Evolutionary conservation across 2,329 filamentous ascomycete genomes (phyloP), one percentile per base, ranked within the genome.

Genomic region (Neospermospora avenae): DNA sequence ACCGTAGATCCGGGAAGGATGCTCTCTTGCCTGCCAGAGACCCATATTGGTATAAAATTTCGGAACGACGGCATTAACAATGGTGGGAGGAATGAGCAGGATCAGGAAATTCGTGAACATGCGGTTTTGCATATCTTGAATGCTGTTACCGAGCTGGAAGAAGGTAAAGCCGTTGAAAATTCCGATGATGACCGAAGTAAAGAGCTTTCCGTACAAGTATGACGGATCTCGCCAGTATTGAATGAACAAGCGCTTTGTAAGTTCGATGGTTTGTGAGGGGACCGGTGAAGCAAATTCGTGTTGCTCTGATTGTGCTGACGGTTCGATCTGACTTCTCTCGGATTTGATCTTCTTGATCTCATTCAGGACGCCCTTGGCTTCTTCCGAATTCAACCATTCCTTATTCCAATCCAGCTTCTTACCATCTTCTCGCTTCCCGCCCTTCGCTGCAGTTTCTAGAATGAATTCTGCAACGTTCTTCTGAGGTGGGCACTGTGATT

Each of bases 161-260:
- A 91, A 92, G 3, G 88, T 91, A 75, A 91, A 91, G 22, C 87
- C 88, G 74, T 90, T 91, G 79, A 92, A 90, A 72, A 91, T 84
- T 16, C 87, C 89, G 46, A 89, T 79, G 62, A 91, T 81, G 60
- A 90, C 83, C 3, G 85, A 80, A 35, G 86, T 81, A 73, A 91
- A 92, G 25, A 93, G 76, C 71, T 91, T 91, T 61, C 87, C 85
- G 73, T 91, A 92, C 58, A 91, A 77, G 72, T 93, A 93, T 0
- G 84, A 86, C 0, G 89, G 86, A 63, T 90, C 85, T 14, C 90
- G 82, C 88, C 88, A 92, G 75, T 91, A 87, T 66, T 90, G 84
- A 3, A 77, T 77, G 73, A 91, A 91, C 53, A 88, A 81, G 22
- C 90, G 82, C 71, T 86, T 86, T 3, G 86, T 90, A 20, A 93